Evolutionary conservation across 345 rosid genomes (phyloP), one percentile per base, ranked within the genome.

Genomic region (Pistacia atlantica): DNA sequence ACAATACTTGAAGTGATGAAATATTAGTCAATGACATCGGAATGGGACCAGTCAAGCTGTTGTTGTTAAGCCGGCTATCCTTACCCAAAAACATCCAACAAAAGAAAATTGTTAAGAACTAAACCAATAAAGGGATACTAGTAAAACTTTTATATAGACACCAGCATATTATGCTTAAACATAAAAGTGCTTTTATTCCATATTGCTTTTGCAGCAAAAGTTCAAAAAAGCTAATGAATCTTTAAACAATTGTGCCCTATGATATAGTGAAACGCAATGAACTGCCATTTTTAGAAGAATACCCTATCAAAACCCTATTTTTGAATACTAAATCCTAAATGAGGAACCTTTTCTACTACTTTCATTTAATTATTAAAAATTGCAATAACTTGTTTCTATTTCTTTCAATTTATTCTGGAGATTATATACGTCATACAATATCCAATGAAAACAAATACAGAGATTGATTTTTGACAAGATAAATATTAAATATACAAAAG

Each of bases 51-150:
- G 77, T 76, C 84, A 96, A 85, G 79, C 86, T 93, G 86, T 96
- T 96, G 90, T 96, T 96, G 85, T 96, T 96, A 59, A 96, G 97
- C 88, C 99, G 97, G 57, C 99, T 96, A 83, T 82, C 89, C 88
- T 91, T 86, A 69, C 97, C 91, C 76, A 61, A 81, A 81, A 62
- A 35, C 65, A 46, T 5, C 79, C 80, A 52, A 25, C 54, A 38
- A 77, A 72, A n/a, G 31, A 55, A 75, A 78, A 77, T 62, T 59
- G 4, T 72, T 70, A 77, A 65, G 67, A 73, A 67, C 35, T 74
- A 31, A 25, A 74, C 33, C 61, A 70, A 65, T 72, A 8, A 75
- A 76, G 59, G 45, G 18, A 62, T 2, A 48, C 69, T 67, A 72
- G 55, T 45, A 45, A 48, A 54, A 38, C 0, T 7, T 12, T 45